Conservation (phyloP, 768 basidiomycete genomes). For the Pleurotus platypus region DNA sequence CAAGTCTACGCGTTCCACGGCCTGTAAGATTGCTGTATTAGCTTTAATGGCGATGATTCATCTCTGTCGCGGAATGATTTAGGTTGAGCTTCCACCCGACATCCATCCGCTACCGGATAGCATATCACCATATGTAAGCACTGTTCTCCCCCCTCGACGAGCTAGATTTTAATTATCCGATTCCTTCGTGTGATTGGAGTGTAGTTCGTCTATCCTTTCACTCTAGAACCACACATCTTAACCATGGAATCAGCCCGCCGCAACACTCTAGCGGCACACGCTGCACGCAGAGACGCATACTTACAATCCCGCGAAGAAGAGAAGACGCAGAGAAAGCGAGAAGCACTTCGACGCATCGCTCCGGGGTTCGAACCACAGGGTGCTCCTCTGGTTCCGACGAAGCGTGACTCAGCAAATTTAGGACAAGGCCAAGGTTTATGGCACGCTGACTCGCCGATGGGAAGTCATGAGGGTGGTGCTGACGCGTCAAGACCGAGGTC, state of each 20-base stretch:
- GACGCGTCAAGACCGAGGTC: constrained; percentile 32
- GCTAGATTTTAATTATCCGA: background rate
- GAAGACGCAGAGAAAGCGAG: constrained; percentile 60
- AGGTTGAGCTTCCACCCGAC: constrained; percentile 87
- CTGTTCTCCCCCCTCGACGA: background rate
- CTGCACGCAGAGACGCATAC: constrained; percentile 66
- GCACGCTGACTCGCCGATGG: constrained; percentile 10
- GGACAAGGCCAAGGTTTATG: background rate
- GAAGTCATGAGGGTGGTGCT: background rate
- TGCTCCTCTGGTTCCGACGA: constrained; percentile 55
- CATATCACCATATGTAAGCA: constrained; percentile 77
- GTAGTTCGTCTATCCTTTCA: constrained; percentile 96
- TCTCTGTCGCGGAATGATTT: background rate
- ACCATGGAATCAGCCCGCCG: constrained; percentile 72
- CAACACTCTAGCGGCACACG: constrained; percentile 59
- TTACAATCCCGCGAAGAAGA: constrained; percentile 74
- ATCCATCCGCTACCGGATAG: constrained; percentile 94
- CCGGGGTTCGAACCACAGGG: constrained; percentile 78
- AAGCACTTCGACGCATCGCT: constrained; percentile 72
- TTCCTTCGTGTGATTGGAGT: background rate
- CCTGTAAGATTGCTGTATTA: constrained; percentile 44
- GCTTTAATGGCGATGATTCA: background rate
- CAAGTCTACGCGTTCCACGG: constrained; percentile 81
- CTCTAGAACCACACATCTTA: constrained; percentile 83
- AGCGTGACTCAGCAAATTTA: constrained; percentile 15